Evolutionary conservation across 2,329 filamentous ascomycete species (phyloP), one percentile per base, ranked within the genome.

Genomic region (Ophiostoma quercus): DNA sequence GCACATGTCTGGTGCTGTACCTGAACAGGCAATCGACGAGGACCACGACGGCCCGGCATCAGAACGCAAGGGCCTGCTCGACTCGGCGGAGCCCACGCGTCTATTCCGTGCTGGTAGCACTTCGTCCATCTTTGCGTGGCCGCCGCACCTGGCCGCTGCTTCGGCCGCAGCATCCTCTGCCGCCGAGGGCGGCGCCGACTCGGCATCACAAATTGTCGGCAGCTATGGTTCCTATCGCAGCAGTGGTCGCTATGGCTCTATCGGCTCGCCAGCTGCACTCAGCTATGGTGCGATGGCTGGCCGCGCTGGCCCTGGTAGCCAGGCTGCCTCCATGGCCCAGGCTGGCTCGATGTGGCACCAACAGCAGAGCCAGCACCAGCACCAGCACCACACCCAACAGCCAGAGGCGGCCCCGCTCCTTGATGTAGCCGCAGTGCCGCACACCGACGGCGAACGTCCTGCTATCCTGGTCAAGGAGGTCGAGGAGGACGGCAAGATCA

Each of bases 391-490:
- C 32, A 6, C 43, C 19, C 43, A 47, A 47, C 32, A 57, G 32
- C 34, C n/a, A 7, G 39, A 41, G 39, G 37, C 41, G 0, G 39
- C 25, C 2, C 65, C 65, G 39, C 65, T 43, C 22, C 37, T 79
- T 5, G 80, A 78, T 14, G 79, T 78, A 29, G 39, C 65, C n/a
- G 81, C 80, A 62, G 74, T 81, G 25, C 65, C 65, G 12, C 39
- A 29, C 22, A 47, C 82, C 0, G 85, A 87, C 72, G 84, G 84
- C 37, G 89, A 90, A 75, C 83, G 85, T 41, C 88, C 91, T 74
- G 91, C 92, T 1, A 84, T 97, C 69, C 81, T 97, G n/a, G 89
- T 97, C 68, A 94, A 93, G 80, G 91, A 94, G 78, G 86, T 97
- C 14, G 91, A 96, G 77, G 91, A 95, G 75, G 92, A 95, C 74